Evolutionary conservation across 352 stramenopile species (phyloP), one percentile per base, ranked within the genome.

Genomic region (Phytopythium mirpurense): DNA sequence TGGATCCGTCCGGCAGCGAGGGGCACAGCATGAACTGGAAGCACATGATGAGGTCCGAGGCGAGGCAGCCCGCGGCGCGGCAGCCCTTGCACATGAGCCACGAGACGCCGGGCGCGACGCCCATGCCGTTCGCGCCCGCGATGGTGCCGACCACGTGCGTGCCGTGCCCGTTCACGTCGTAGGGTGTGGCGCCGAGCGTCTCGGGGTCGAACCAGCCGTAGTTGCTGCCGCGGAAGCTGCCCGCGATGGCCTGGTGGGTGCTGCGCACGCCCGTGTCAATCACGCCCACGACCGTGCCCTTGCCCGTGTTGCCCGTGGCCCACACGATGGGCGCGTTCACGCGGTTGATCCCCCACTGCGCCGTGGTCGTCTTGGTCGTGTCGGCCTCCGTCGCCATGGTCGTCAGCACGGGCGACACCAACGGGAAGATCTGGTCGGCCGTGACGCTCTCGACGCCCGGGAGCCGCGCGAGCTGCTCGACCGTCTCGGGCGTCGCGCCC

Each of bases 11-110:
- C 4, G 70, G 44, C 11, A 58, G 70, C 11, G 79, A 83, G 1
- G 79, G 79, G 32, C 79, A 90, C 50, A 75, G 41, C 76, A 90
- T 85, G 51, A 85, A 88, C 59, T 88, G 70, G 46, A 80, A 74
- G 44, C 77, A 88, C 9, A 61, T 63, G 15, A 84, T 42, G 21
- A 88, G 32, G 48, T 82, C 70, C 11, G 74, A 68, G 32, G 61
- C 60, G 23, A 65, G 67, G 63, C 73, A 84, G 7, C 65, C 70
- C 5, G 65, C 56, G 9, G 61, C 51, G 19, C 68, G 59, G 52
- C 72, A 86, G 0, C 70, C 77, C 38, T 81, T 80, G 59, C 74
- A 88, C 18, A 63, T 62, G 16, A 88, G 83, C 77, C 77, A 88
- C 31, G 57, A 68, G 5, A 66, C 72, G 4, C 66, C 68, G 19